These are phyloP conservation scores for Suhomyces taliae DNA, from an alignment of 1,139 yeast genomes.

Conservation along the genomic window DNA sequence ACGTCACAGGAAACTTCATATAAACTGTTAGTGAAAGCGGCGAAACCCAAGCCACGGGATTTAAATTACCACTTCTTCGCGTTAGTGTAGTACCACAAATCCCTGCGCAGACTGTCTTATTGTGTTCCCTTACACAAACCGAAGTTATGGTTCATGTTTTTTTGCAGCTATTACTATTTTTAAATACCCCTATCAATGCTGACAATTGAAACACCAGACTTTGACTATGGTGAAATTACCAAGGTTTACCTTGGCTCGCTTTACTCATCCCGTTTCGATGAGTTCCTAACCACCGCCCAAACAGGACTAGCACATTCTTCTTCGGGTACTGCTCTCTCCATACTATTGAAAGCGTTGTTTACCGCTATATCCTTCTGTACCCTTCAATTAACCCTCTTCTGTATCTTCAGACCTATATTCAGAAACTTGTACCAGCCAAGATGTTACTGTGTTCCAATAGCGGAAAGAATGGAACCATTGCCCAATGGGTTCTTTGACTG, in stretches of 20 bases:
- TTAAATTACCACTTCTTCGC: too few species aligned
- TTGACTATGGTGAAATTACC: conserved; percentile 5
- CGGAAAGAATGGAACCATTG: conserved; percentile 37
- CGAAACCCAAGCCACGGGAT: too few species aligned
- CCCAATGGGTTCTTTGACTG: conserved; percentile 48
- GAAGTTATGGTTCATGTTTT: neutral
- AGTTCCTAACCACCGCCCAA: conserved; percentile 56
- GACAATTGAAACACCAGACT: neutral
- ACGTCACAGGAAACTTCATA: too few species aligned
- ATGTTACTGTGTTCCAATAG: conserved; percentile 41
- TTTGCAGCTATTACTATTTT: conserved; percentile 1
- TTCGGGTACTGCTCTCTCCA: conserved; percentile 38
- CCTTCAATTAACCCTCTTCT: conserved; percentile 53
- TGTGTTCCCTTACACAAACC: neutral
- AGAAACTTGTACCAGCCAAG: conserved; percentile 59
- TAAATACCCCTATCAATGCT: neutral
- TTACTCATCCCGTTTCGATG: conserved; percentile 23
- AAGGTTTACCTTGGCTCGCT: conserved; percentile 15
- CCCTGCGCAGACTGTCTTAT: too few species aligned
- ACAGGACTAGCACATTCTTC: conserved; percentile 53
- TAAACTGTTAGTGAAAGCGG: too few species aligned
- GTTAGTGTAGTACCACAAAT: too few species aligned
- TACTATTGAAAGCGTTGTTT: conserved; percentile 48
- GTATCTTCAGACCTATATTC: conserved; percentile 48
- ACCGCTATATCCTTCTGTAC: conserved; percentile 53